Percentiles rank a stretch among this genome's conserved stretches.
Evolutionary conservation across 139 green algal species (phyloP).

Genomic region (Ettlia oleoabundans): DNA sequence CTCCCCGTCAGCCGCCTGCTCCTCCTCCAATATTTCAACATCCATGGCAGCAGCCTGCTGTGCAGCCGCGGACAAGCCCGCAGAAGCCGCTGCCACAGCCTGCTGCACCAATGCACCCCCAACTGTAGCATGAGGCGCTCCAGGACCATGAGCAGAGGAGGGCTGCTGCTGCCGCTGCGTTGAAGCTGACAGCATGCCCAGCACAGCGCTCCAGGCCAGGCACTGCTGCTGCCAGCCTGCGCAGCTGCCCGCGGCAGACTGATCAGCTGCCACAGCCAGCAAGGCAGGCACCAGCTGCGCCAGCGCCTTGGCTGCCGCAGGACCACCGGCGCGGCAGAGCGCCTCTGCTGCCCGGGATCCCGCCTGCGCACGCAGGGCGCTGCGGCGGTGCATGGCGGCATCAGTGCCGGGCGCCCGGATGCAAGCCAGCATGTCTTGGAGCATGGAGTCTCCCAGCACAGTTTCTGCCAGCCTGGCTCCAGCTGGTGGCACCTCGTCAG

Average conservation of each 20-base stretch:
- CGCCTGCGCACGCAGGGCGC: not conserved
- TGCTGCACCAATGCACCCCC: not conserved
- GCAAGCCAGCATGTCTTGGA: constrained; percentile 21
- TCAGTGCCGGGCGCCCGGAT: not conserved
- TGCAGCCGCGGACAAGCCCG: not conserved
- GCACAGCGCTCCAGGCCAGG: constrained; percentile 11
- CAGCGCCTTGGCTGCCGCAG: not conserved
- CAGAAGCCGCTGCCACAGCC: not conserved
- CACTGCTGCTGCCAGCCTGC: not conserved
- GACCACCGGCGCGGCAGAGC: not conserved
- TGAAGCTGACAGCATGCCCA: constrained; percentile 5
- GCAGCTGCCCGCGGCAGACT: not conserved
- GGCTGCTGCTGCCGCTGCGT: too few species aligned
- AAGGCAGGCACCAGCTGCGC: constrained; percentile 25
- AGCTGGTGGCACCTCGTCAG: not conserved
- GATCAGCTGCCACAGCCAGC: not conserved
- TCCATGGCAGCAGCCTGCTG: not conserved
- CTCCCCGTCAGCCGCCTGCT: not conserved
- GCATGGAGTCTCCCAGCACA: constrained; percentile 2
- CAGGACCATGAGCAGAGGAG: not conserved
- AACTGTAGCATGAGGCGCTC: too few species aligned
- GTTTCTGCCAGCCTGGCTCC: constrained; percentile 8
- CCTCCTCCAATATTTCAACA: not conserved
- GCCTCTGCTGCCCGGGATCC: not conserved
- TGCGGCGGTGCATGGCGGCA: constrained; percentile 2